These are phyloP conservation scores for Hortiboletus campestris DNA, from an alignment of 768 basidiomycete species.

Conservation along the genomic window DNA sequence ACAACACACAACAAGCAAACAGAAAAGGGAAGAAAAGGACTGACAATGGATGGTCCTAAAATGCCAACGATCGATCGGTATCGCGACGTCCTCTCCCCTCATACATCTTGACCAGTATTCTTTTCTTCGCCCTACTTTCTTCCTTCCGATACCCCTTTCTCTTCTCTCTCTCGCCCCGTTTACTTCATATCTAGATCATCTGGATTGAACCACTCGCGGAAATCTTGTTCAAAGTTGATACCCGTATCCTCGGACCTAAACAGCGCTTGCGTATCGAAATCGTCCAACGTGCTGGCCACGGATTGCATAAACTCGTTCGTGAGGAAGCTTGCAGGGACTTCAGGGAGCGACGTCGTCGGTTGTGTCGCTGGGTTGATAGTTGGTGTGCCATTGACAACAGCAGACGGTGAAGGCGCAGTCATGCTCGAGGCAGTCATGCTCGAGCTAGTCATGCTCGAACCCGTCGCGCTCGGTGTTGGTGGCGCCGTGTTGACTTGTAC, in stretches of 20 bases:
- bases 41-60: constrained; percentile 12
- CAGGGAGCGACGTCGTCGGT: constrained; percentile 26
- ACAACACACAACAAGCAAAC: constrained; percentile 4
- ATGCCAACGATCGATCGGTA: constrained; percentile 3
- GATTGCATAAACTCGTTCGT: constrained; percentile 46
- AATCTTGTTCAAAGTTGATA: constrained; percentile 70
- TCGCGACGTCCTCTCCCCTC: background rate
- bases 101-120: constrained; percentile 4
- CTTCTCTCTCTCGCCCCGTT: background rate
- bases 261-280: constrained; percentile 35
- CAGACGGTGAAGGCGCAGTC: constrained; percentile 39
- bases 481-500: constrained; percentile 34
- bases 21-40: background rate
- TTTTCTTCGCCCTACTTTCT: background rate
- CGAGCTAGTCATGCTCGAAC: constrained; percentile 34
- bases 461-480: constrained; percentile 35
- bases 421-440: constrained; percentile 37
- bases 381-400: constrained; percentile 32
- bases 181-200: constrained; percentile 38
- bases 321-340: constrained; percentile 23
- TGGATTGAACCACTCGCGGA: constrained; percentile 73
- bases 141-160: background rate
- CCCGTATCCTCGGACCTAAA: constrained; percentile 45
- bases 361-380: constrained; percentile 28
- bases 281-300: constrained; percentile 39